Percentiles rank a stretch among this genome's conserved stretches.
These are phyloP conservation scores for Fusarium globosum DNA, from an alignment of 2,329 filamentous ascomycete genomes.

Conservation along the genomic window DNA sequence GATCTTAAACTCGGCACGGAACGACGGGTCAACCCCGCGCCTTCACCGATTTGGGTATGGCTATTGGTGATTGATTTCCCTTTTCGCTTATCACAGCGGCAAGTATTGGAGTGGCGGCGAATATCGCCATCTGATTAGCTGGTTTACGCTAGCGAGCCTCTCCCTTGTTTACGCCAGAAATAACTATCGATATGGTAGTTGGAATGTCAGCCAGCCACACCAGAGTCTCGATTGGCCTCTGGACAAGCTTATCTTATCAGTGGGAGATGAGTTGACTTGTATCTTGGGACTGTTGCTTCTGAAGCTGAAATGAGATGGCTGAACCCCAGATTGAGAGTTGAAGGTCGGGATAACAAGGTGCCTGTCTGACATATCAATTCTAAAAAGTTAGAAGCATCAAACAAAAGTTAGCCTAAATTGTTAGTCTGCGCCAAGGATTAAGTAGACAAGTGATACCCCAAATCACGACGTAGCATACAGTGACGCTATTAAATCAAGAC, in stretches of 20 bases:
- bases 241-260: neutral
- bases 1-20: neutral
- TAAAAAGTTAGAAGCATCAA: neutral
- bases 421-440: neutral
- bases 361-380: rapidly evolving
- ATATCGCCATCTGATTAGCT: neutral
- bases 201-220: constrained; percentile 7
- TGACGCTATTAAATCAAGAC: too few species aligned
- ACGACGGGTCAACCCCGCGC: neutral
- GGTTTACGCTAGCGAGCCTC: neutral
- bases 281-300: rapidly evolving
- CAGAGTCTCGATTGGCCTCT: neutral
- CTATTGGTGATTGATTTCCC: too few species aligned
- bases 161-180: neutral
- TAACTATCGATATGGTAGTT: neutral
- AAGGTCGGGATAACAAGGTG: rapidly evolving
- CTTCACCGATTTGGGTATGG: neutral
- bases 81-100: neutral
- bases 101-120: neutral
- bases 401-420: too few species aligned
- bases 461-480: too few species aligned
- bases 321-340: rapidly evolving
- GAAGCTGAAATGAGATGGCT: too few species aligned
- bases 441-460: neutral
- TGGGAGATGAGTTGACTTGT: rapidly evolving